A percentile compares a stretch with the other conserved stretches of the same genome.
phyloP scores from a whole-genome alignment of 495 filamentous ascomycete genomes.

The Penicillium nucicola region DNA sequence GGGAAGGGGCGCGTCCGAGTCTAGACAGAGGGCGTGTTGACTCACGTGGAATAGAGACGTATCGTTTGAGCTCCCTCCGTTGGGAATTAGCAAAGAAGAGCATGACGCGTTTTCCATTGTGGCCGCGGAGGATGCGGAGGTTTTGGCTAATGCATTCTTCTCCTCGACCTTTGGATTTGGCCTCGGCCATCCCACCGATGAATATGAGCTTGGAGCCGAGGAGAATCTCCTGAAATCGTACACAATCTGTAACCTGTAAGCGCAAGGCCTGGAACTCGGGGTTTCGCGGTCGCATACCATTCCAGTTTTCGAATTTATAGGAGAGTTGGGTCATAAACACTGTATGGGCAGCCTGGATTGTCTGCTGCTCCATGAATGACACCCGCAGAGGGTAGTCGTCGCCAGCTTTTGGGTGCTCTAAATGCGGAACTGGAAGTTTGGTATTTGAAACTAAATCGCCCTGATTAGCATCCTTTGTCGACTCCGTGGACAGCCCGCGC shows the following conservation, averaged over 20 bases:
- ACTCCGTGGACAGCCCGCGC: not conserved
- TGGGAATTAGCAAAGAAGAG: constrained; percentile 48
- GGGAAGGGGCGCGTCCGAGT: not conserved
- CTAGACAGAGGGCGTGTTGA: not conserved
- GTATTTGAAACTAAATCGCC: constrained; percentile 35
- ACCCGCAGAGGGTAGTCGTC: constrained; percentile 36
- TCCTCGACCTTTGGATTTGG: constrained; percentile 45
- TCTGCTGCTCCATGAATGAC: constrained; percentile 46
- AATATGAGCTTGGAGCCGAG: constrained; percentile 41
- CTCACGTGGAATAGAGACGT: constrained; percentile 44
- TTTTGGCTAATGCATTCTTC: constrained; percentile 52
- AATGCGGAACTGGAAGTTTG: constrained; percentile 41
- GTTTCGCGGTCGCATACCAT: constrained; percentile 25
- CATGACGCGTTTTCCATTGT: constrained; percentile 36
- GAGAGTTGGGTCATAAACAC: constrained; percentile 43
- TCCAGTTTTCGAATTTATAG: constrained; percentile 45
- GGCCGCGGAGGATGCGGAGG: constrained; percentile 38
- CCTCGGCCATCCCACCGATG: constrained; percentile 44
- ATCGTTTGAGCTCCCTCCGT: constrained; percentile 38
- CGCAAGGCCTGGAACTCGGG: not conserved
- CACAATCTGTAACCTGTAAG: constrained; percentile 28
- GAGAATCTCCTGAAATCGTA: constrained; percentile 43
- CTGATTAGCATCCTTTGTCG: not conserved
- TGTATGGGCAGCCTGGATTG: constrained; percentile 38
- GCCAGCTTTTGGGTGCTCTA: constrained; percentile 41